Conservation (phyloP, 2,329 filamentous ascomycete species). For the Botrytis cinerea region DNA sequence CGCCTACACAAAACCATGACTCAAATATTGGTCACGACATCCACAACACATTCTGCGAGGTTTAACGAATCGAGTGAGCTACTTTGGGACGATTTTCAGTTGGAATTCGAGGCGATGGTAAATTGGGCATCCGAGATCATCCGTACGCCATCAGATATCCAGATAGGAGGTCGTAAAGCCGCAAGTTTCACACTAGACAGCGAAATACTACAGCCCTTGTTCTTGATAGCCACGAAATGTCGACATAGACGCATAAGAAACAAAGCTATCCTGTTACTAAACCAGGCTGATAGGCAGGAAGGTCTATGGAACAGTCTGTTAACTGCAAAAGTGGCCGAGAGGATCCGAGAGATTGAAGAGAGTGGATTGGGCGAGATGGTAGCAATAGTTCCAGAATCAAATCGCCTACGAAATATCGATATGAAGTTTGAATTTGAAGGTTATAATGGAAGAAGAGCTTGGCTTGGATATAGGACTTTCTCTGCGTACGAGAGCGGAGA, state of each 20-base stretch:
- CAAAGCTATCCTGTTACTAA: conserved; percentile 61
- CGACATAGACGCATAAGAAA: conserved; percentile 56
- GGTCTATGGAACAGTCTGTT: conserved; percentile 61
- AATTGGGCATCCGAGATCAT: conserved; percentile 20
- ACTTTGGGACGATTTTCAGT: conserved; percentile 25
- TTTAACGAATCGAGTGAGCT: conserved; percentile 10
- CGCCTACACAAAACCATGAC: conserved; percentile 14
- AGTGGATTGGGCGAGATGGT: conserved; percentile 12
- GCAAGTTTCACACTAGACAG: conserved; percentile 58
- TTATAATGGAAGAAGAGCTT: conserved; percentile 5
- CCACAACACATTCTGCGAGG: not conserved
- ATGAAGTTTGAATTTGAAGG: conserved; percentile 20
- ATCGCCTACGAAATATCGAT: conserved; percentile 1
- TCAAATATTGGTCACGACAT: conserved; percentile 14
- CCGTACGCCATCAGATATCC: not conserved
- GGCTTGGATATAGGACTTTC: conserved; percentile 1
- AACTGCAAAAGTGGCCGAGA: conserved; percentile 25
- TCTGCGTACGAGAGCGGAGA: conserved; percentile 4
- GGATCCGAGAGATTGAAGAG: conserved; percentile 26
- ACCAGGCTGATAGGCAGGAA: conserved; percentile 59
- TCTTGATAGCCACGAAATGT: conserved; percentile 64
- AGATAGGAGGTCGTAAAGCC: not conserved
- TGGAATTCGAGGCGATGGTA: conserved; percentile 17
- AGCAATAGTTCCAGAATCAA: conserved; percentile 10
- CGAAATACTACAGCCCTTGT: conserved; percentile 63